Percentiles rank a stretch among this genome's conserved stretches.
Evolutionary conservation across 176 grass and related monocot species (phyloP).

Genomic region (Rhynchospora pubera): DNA sequence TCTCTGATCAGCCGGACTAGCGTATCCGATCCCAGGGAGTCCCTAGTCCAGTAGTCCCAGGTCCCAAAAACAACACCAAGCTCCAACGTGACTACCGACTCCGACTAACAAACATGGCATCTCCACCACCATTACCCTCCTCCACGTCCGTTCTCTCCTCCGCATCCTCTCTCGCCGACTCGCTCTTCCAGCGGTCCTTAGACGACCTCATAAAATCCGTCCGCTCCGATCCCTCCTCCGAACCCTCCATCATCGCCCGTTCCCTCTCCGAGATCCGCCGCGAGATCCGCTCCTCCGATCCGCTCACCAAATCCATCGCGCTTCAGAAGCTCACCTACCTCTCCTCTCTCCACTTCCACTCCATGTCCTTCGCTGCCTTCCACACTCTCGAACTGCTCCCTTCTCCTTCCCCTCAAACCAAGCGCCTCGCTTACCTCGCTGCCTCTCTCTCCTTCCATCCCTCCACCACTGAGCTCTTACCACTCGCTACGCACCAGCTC

Average conservation of each 20-base stretch:
- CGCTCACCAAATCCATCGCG: constrained; percentile 49
- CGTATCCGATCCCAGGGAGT: background rate
- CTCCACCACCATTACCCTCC: constrained; percentile 11
- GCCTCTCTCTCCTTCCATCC: constrained; percentile 74
- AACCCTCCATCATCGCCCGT: constrained; percentile 36
- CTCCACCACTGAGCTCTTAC: constrained; percentile 60
- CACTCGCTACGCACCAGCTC: constrained; percentile 73
- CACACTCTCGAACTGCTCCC: constrained; percentile 81
- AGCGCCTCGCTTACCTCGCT: constrained; percentile 77
- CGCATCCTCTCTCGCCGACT: constrained; percentile 48
- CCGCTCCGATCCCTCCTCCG: constrained; percentile 43
- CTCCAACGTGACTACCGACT: background rate
- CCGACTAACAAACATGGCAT: constrained; percentile 31
- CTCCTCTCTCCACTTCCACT: constrained; percentile 49
- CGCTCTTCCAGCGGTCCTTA: constrained; percentile 78
- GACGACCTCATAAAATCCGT: constrained; percentile 77
- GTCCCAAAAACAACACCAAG: background rate
- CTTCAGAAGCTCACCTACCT: constrained; percentile 92
- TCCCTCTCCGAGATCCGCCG: constrained; percentile 82
- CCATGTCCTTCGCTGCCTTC: constrained; percentile 67
- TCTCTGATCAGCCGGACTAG: background rate
- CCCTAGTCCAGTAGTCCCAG: background rate
- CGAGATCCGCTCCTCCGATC: constrained; percentile 69
- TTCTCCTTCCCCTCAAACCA: constrained; percentile 44
- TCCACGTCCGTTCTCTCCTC: constrained; percentile 16